These are phyloP conservation scores for Cercophora scortea DNA, from an alignment of 495 filamentous ascomycete species.

Conservation along the genomic window DNA sequence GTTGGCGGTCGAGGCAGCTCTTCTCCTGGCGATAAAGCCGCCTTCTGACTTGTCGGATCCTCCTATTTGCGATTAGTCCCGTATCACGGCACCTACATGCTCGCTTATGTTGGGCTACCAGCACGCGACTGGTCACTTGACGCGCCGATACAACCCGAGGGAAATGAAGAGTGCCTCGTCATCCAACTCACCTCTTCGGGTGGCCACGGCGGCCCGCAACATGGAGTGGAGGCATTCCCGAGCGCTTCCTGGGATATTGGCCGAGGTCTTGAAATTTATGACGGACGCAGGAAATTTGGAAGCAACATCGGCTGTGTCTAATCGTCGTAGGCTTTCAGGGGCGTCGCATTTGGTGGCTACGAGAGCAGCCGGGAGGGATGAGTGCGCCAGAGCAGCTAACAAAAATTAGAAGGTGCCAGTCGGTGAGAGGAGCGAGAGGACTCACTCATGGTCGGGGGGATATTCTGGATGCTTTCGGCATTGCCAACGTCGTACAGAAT, in stretches of 20 bases:
- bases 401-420: slow-evolving; percentile 8
- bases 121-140: not conserved
- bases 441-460: slow-evolving; percentile 68
- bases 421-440: slow-evolving; percentile 13
- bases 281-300: slow-evolving; percentile 52
- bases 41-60: slow-evolving; percentile 16
- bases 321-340: slow-evolving; percentile 48
- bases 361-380: slow-evolving; percentile 62
- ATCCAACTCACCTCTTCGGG: slow-evolving; percentile 53
- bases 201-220: slow-evolving; percentile 57
- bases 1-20: slow-evolving; percentile 45
- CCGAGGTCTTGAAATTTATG: slow-evolving; percentile 65
- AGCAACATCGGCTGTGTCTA: slow-evolving; percentile 55
- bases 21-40: slow-evolving; percentile 19
- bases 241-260: slow-evolving; percentile 61
- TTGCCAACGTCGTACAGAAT: slow-evolving; percentile 82
- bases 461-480: slow-evolving; percentile 55
- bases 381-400: slow-evolving; percentile 60
- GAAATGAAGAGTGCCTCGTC: not conserved
- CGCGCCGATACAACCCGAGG: not conserved
- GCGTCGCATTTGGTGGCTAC: slow-evolving; percentile 83
- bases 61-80: slow-evolving; percentile 11
- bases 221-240: slow-evolving; percentile 74
- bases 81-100: not conserved
- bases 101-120: not conserved